Percentiles rank a stretch among this genome's conserved stretches.
These are phyloP conservation scores for Xylaria hypoxylon DNA, from an alignment of 2,329 filamentous ascomycete genomes.

Conservation along the genomic window DNA sequence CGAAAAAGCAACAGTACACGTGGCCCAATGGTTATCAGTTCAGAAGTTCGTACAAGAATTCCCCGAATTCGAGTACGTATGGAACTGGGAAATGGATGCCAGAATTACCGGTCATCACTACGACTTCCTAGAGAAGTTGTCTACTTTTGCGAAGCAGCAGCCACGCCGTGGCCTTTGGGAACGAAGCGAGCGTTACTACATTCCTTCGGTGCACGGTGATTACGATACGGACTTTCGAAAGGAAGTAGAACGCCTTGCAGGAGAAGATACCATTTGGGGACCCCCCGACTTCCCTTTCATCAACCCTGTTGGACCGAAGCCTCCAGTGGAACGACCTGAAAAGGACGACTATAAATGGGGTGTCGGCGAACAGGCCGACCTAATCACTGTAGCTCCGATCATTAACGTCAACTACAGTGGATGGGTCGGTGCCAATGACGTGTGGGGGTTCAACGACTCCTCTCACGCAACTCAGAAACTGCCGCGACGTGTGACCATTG, in stretches of 20 bases:
- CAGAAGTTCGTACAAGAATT: constrained; percentile 81
- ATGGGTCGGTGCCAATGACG: constrained; percentile 77
- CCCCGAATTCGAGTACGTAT: constrained; percentile 83
- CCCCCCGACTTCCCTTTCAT: constrained; percentile 69
- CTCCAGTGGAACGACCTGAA: constrained; percentile 67
- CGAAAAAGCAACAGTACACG: constrained; percentile 65
- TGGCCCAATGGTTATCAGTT: constrained; percentile 76
- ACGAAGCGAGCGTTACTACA: constrained; percentile 77
- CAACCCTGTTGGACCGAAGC: constrained; percentile 71
- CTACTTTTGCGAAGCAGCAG: constrained; percentile 72
- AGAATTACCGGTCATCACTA: constrained; percentile 85
- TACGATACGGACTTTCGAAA: constrained; percentile 76
- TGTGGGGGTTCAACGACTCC: constrained; percentile 72
- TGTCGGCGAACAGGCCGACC: constrained; percentile 79
- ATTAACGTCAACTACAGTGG: constrained; percentile 79
- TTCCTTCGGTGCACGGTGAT: constrained; percentile 74
- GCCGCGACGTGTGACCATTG: constrained; percentile 80
- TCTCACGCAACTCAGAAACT: constrained; percentile 65
- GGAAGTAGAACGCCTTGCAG: constrained; percentile 67
- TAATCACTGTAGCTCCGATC: constrained; percentile 81
- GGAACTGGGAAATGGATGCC: constrained; percentile 90
- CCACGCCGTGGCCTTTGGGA: constrained; percentile 81
- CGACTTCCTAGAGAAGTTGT: constrained; percentile 76
- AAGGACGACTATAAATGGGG: constrained; percentile 81
- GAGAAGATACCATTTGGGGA: constrained; percentile 74